Base-by-base conservation (phyloP, 1,139 yeast genomes). In the Hemisphaericaspora lyxosophila region DNA sequence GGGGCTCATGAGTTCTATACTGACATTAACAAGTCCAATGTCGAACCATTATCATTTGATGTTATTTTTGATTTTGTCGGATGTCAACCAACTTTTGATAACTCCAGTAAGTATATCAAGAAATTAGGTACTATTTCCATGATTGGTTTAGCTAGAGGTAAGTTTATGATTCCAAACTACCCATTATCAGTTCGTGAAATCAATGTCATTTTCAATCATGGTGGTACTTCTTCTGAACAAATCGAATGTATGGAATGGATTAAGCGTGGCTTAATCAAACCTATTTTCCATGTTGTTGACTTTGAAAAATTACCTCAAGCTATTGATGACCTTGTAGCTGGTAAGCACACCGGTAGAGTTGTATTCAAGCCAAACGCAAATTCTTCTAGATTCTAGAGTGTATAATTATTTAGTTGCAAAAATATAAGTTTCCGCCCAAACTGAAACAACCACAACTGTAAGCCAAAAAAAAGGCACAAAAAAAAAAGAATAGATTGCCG, bases 31-130 rank as follows among this genome's bases (percentile, higher is more conserved):
- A 45, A 55, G 14, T 54, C 65, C 2, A 42, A 45, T 7, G 69
- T 67, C 36, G 44, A 47, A 11, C 55, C 49, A 6, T 66, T 62
- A 43, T 54, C 66, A 7, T 70, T 71, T 45, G 71, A 68, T 40
- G 49, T 67, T 11, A 62, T 67, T 29, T 62, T 72, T 43, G 80
- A 75, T 49, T 67, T 74, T 49, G 72, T 69, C 33, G 79, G 80
- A 1, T 47, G 56, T 23, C 73, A 69, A 46, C 48, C 54, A 4
- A 70, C 78, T 2, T 59, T 59, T 29, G 63, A 62, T 36, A 33
- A 44, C 7, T 60, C 69, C 34, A 64, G 67, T 29, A 50, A 46
- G n/a, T 70, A 57, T 40, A 65, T 69, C 28, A 62, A 57, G 33
- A 39, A 47, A 4, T 53, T 55, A 20, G 80, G 80, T n/a, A 60